Base-by-base conservation (phyloP, 176 grass and related monocot species). In the Juncus inflexus region DNA sequence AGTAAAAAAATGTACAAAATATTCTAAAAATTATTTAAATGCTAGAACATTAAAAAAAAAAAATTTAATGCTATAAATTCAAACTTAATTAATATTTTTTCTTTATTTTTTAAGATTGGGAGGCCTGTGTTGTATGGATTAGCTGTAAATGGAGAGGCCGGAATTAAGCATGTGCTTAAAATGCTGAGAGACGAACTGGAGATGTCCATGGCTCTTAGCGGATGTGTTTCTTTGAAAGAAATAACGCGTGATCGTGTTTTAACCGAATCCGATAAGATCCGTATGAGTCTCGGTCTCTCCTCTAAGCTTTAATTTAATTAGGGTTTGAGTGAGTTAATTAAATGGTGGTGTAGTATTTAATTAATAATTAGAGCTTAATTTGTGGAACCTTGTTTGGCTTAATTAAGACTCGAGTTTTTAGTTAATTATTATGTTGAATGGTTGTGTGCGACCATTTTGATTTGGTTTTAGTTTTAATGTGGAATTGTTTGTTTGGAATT, bases 101-200 rank as follows among this genome's bases (percentile, higher is more conserved):
- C 9, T 47, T 47, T 47, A 47, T 35, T 35, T 63, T 67, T 41
- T 45, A 86, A 95, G 91, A 76, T 95, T 56, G 91, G 87, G 6
- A 69, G 84, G 69, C 87, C 91, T 6, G 79, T 90, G 15, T 52
- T 90, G 38, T 96, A 80, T 67, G 82, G 83, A 4, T 76, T 96
- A n/a, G 84, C 91, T 15, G 81, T 82, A 5, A 78, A 96, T 4
- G 91, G 91, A 42, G 81, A 87, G 87, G 78, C 91, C 1, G 86
- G 91, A 9, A 82, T 90, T 41, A 78, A 67, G 40, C 87, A 80
- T 28, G 47, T 77, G 57, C 81, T 90, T 51, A 77, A 73, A 55
- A 95, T 95, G 84, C 73, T 95, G 63, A 64, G 78, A 6, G 73
- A 96, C 42, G 91, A 96, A 68, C 78, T 90, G 10, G 91, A 90